Evolutionary conservation across 306 rosid genomes (phyloP).

Genomic region (Lupinus albus): DNA sequence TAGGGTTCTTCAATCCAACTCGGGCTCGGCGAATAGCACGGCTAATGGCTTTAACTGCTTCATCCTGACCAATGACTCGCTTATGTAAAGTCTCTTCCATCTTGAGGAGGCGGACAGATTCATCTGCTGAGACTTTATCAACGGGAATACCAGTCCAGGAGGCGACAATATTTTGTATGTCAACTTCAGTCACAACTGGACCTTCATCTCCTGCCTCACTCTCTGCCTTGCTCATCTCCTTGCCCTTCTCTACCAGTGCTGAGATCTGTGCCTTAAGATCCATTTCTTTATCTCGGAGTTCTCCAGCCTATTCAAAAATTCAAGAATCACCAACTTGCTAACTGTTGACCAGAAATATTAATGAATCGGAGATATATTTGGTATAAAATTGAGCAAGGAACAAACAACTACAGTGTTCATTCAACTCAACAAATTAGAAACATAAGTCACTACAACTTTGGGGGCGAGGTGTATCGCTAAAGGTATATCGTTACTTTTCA

Average conservation of each 20-base stretch:
- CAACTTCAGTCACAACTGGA: conserved; percentile 82
- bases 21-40: conserved; percentile 94
- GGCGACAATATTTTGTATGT: conserved; percentile 85
- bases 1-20: conserved; percentile 92
- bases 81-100: conserved; percentile 94
- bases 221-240: conserved; percentile 97
- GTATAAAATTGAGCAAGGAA: conserved; percentile 16
- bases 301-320: conserved; percentile 75
- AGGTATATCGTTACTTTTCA: not conserved
- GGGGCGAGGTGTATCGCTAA: not conserved
- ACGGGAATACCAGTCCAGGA: conserved; percentile 98
- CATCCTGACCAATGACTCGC: conserved; percentile 90
- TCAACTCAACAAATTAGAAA: conserved; percentile 28
- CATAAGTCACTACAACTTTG: not conserved
- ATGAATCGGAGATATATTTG: not conserved
- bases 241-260: conserved; percentile 77
- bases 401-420: conserved; percentile 12
- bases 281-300: conserved; percentile 89
- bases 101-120: conserved; percentile 95
- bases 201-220: conserved; percentile 92
- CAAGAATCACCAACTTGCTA: conserved; percentile 12
- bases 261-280: conserved; percentile 89
- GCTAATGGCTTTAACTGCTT: conserved; percentile 92
- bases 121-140: conserved; percentile 89
- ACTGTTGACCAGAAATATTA: conserved; percentile 16